phyloP scores from a whole-genome alignment of 1,284 basidiomycete genomes.

The Trichosporon sp. region DNA sequence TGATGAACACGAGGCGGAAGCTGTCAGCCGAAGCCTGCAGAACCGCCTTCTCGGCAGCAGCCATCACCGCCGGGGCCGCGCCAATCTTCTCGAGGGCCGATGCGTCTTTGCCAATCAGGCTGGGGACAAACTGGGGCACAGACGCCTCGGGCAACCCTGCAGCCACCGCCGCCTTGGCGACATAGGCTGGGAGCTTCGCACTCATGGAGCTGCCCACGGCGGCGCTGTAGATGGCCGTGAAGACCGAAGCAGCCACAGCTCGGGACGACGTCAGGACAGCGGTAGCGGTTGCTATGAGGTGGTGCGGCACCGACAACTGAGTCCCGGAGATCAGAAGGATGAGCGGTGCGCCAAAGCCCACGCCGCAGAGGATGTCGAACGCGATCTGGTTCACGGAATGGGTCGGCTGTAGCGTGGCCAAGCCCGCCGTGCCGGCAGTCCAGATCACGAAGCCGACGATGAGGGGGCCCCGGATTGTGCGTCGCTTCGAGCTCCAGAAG shows the following conservation, averaged over 20 bases:
- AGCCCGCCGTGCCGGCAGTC: constrained; percentile 18
- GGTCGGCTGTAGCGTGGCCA: constrained; percentile 15
- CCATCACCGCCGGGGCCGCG: constrained; percentile 12
- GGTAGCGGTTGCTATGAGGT: constrained; percentile 26
- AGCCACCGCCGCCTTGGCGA: constrained; percentile 15
- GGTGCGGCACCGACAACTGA: constrained; percentile 24
- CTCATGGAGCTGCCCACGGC: constrained; percentile 8
- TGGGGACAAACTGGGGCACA: constrained; percentile 13
- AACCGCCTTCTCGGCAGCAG: constrained; percentile 1
- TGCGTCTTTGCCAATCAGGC: neutral
- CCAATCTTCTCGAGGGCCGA: neutral
- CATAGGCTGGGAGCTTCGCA: constrained; percentile 18
- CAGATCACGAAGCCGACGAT: constrained; percentile 18
- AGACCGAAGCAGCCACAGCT: constrained; percentile 17
- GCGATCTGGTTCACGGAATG: constrained; percentile 4
- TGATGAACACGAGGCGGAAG: constrained; percentile 13
- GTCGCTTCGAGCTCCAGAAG: constrained; percentile 15
- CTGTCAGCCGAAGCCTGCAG: constrained; percentile 6
- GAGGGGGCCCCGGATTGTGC: constrained; percentile 16
- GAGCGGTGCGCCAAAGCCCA: constrained; percentile 25
- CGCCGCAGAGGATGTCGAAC: constrained; percentile 18
- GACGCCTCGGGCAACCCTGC: constrained; percentile 16
- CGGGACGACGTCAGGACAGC: constrained; percentile 20
- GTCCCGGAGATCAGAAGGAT: constrained; percentile 24
- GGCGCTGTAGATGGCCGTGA: constrained; percentile 24